phyloP scores from a whole-genome alignment of 2,329 filamentous ascomycete genomes.

The Talaromyces marneffei region DNA sequence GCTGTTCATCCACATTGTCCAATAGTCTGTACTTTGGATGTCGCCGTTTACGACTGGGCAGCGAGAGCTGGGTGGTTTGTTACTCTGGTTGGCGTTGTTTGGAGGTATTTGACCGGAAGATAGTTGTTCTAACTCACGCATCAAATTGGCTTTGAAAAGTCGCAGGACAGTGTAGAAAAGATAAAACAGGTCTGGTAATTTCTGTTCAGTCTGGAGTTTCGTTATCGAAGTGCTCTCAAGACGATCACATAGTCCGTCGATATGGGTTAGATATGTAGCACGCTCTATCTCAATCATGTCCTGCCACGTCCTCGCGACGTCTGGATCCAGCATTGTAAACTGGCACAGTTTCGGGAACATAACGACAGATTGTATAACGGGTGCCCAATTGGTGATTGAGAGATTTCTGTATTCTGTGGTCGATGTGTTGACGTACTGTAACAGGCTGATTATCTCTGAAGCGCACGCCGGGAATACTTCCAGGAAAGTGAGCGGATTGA shows the following conservation, averaged over 20 bases:
- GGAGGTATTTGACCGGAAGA: background rate
- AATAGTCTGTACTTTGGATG: slow-evolving; percentile 7
- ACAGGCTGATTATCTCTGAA: background rate
- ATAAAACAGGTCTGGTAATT: slow-evolving; percentile 5
- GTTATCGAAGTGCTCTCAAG: background rate
- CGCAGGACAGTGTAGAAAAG: slow-evolving; percentile 5
- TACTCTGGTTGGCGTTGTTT: background rate
- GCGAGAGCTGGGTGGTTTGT: background rate
- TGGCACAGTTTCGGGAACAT: slow-evolving; percentile 5
- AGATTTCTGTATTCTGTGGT: background rate
- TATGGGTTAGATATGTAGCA: background rate
- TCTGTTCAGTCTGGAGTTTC: background rate
- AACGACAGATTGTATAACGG: background rate
- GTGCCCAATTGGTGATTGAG: slow-evolving; percentile 1
- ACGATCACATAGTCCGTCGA: background rate
- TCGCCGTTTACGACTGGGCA: slow-evolving; percentile 12
- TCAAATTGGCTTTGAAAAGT: slow-evolving; percentile 7
- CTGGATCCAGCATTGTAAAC: background rate
- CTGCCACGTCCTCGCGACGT: background rate
- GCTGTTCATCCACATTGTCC: slow-evolving; percentile 8
- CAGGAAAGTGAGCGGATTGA: background rate
- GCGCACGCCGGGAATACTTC: background rate
- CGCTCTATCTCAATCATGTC: background rate
- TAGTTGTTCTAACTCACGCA: background rate
- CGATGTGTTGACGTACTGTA: slow-evolving; percentile 4